phyloP scores from a whole-genome alignment of 495 filamentous ascomycete genomes.

The Annulohypoxylon moriforme region DNA sequence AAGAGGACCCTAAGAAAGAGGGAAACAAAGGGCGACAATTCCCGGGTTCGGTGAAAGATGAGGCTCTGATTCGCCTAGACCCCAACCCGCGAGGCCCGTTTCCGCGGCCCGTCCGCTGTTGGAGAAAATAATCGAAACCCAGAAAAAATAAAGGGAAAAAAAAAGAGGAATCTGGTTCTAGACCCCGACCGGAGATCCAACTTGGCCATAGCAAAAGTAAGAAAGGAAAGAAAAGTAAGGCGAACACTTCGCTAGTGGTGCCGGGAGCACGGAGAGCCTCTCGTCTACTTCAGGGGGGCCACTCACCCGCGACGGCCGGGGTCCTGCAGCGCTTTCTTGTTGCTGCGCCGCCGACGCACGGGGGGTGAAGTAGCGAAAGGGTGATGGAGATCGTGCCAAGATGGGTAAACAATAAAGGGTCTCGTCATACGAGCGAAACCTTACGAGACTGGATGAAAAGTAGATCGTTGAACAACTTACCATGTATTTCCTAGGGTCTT shows the following conservation, averaged over 20 bases:
- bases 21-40: conserved; percentile 36
- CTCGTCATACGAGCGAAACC: conserved; percentile 37
- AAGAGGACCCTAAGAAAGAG: conserved; percentile 12
- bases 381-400: conserved; percentile 23
- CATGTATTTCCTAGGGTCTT: conserved; percentile 95
- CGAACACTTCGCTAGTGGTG: conserved; percentile 24
- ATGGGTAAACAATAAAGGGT: conserved; percentile 11
- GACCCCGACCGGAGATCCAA: conserved; percentile 34
- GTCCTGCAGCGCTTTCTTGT: conserved; percentile 16
- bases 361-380: conserved; percentile 21
- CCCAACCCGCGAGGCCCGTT: conserved; percentile 39
- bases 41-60: conserved; percentile 45
- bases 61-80: conserved; percentile 43
- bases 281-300: conserved; percentile 24
- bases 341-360: conserved; percentile 44
- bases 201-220: not conserved
- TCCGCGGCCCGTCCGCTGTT: conserved; percentile 34
- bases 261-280: conserved; percentile 41
- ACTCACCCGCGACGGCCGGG: conserved; percentile 33
- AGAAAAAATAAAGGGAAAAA: not conserved
- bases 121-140: conserved; percentile 17
- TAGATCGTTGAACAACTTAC: conserved; percentile 66
- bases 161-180: conserved; percentile 37
- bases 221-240: conserved; percentile 35
- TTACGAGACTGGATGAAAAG: conserved; percentile 30